Conservation (phyloP, 2,329 filamentous ascomycete species). For the Pseudogymnoascus sp. region DNA sequence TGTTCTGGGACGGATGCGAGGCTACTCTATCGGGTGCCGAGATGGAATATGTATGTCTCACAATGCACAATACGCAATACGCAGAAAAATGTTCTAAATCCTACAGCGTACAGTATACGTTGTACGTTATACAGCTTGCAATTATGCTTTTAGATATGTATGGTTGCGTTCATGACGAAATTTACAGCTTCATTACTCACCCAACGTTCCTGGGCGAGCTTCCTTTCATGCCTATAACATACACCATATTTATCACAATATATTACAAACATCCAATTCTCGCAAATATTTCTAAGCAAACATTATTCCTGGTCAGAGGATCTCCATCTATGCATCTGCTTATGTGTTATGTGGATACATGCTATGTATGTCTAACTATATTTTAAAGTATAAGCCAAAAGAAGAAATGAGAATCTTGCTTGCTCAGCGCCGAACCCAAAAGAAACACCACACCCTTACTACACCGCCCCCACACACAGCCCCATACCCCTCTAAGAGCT, state of each 20-base stretch:
- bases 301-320: not conserved
- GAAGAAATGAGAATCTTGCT: not conserved
- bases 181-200: not conserved
- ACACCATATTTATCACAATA: no score
- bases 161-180: not conserved
- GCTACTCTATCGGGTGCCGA: not conserved
- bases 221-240: not conserved
- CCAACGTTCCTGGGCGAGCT: not conserved
- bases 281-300: conserved; percentile 1
- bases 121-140: not conserved
- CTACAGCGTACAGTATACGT: not conserved
- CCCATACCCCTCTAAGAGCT: not conserved
- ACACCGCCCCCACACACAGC: not conserved
- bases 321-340: not conserved
- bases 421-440: not conserved
- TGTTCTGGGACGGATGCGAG: not conserved
- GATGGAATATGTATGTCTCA: not conserved
- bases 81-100: not conserved
- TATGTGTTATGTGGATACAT: not conserved
- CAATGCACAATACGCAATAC: not conserved
- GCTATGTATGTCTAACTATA: not conserved
- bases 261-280: not conserved
- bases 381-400: not conserved
- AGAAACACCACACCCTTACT: not conserved
- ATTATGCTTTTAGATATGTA: not conserved